phyloP scores from a whole-genome alignment of 2,329 filamentous ascomycete genomes.

The Colletotrichum destructivum region DNA sequence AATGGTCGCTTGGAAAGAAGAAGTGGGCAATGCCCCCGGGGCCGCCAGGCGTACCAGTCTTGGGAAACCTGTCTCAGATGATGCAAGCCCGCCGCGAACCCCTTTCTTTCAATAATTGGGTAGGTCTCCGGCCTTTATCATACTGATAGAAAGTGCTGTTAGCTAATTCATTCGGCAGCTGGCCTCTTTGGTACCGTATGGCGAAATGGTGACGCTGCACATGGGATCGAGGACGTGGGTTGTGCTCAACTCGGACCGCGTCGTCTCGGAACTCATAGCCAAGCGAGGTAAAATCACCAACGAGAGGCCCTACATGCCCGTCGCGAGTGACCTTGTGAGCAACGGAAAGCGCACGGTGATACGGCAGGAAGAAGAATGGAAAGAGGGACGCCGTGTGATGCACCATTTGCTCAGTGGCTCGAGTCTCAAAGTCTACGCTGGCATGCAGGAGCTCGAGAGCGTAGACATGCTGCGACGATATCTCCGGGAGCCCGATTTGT shows the following conservation, averaged over 20 bases:
- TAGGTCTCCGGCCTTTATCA: not conserved
- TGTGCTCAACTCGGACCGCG: constrained; percentile 58
- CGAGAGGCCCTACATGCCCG: constrained; percentile 43
- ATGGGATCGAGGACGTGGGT: constrained; percentile 58
- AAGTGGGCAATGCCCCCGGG: constrained; percentile 6
- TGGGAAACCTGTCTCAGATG: constrained; percentile 18
- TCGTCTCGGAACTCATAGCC: constrained; percentile 55
- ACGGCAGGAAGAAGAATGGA: constrained; percentile 52
- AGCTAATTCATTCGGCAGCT: not conserved
- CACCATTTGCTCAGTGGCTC: constrained; percentile 55
- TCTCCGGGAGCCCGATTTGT: constrained; percentile 48
- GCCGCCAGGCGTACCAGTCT: constrained; percentile 8
- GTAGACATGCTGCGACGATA: constrained; percentile 51
- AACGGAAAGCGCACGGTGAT: constrained; percentile 52
- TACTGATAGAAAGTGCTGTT: no score
- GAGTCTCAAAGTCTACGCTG: constrained; percentile 51
- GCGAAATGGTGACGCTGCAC: constrained; percentile 49
- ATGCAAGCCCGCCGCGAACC: constrained; percentile 13
- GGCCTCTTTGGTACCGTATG: constrained; percentile 41
- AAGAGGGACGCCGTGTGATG: constrained; percentile 54
- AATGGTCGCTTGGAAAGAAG: not conserved
- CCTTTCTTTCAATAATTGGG: constrained; percentile 11
- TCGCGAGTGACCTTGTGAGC: constrained; percentile 56
- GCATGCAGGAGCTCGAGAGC: constrained; percentile 55
- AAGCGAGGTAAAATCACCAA: constrained; percentile 52